Evolutionary conservation across 768 basidiomycete species (phyloP), one percentile per base, ranked within the genome.

Genomic region (Trametes gibbosa): DNA sequence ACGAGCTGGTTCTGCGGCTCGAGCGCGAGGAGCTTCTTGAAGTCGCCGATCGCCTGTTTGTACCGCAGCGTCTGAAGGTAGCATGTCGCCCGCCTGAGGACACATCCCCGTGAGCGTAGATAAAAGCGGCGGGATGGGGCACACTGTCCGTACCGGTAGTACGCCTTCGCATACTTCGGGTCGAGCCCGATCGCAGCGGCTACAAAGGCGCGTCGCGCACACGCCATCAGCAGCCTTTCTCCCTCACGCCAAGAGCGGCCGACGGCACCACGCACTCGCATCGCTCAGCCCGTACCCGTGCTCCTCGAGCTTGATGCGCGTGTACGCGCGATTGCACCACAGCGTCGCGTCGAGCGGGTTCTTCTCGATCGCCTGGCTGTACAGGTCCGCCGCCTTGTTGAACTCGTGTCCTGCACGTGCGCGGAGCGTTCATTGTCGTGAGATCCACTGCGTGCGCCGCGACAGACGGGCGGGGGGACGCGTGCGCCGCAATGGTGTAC

Each of bases 301-400:
- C 75, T 99, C 87, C 72, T 99, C 90, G 55, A 98, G 74, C 75
- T 92, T 97, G 74, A 95, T 92, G 50, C 96, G 84, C 14, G 91
- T 83, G 73, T 93, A 91, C 2, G 97, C 94, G 37, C 96, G 83
- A 74, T 98, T 98, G 70, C 90, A 95, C 90, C 92, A 98, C 52
- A 96, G 73, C 14, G 93, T 95, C 52, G 94, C 76, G 66, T 98
- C 96, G 55, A 79, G 77, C 0, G 94, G 95, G 70, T 99, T 95
- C 69, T 87, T 82, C 63, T 89, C 85, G 64, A 98, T 90, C 2
- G 96, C 92, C 37, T 85, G 75, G 2, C 88, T 82, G 72, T 98
- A 99, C 37, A 97, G 74, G 40, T 81, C 79, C 10, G 89, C 86
- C 12, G 95, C 93, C 16, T 74, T 71, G 21, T 80, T 78, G 70